Percentiles rank a stretch among this genome's conserved stretches.
Evolutionary conservation across 2,329 filamentous ascomycete genomes (phyloP).

Genomic region (Lizonia empirigonia): DNA sequence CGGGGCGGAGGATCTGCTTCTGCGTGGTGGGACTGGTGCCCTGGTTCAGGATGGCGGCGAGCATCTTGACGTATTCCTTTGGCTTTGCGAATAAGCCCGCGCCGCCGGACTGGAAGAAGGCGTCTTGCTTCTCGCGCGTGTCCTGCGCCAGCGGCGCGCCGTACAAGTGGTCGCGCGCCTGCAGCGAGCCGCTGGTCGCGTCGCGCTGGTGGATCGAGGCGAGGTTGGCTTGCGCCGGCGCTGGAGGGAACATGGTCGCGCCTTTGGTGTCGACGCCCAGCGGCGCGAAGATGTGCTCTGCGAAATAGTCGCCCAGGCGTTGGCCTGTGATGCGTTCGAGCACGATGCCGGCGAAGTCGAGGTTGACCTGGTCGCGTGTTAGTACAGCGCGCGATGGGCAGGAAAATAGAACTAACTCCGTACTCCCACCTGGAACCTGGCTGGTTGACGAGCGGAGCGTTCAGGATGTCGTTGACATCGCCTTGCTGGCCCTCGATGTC

Average conservation of each 20-base stretch:
- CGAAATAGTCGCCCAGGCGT: slow-evolving; percentile 54
- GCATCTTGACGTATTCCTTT: slow-evolving; percentile 64
- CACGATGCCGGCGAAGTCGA: slow-evolving; percentile 58
- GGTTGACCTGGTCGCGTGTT: slow-evolving; percentile 49
- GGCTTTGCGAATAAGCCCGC: slow-evolving; percentile 65
- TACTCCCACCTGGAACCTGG: slow-evolving; percentile 68
- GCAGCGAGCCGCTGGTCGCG: slow-evolving; percentile 45
- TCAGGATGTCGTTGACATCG: slow-evolving; percentile 57
- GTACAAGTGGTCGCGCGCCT: slow-evolving; percentile 57
- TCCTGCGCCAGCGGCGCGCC: slow-evolving; percentile 55
- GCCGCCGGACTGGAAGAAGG: slow-evolving; percentile 64
- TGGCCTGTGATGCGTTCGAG: slow-evolving; percentile 54
- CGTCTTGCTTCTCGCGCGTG: slow-evolving; percentile 51
- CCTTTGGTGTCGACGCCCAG: slow-evolving; percentile 51
- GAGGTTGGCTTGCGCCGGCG: slow-evolving; percentile 60
- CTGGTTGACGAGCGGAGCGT: slow-evolving; percentile 64
- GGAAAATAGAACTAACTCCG: slow-evolving; percentile 34
- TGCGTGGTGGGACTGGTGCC: slow-evolving; percentile 65
- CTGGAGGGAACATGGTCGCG: slow-evolving; percentile 63
- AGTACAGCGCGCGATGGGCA: background rate
- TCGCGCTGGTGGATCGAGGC: slow-evolving; percentile 63
- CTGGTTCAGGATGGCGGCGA: slow-evolving; percentile 67
- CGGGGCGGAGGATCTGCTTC: slow-evolving; percentile 58
- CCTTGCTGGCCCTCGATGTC: slow-evolving; percentile 65
- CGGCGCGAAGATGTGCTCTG: slow-evolving; percentile 54